Percentiles rank a stretch among this genome's conserved stretches.
Conservation (phyloP, 2,329 filamentous ascomycete genomes). For the Aspergillus intermedius region DNA sequence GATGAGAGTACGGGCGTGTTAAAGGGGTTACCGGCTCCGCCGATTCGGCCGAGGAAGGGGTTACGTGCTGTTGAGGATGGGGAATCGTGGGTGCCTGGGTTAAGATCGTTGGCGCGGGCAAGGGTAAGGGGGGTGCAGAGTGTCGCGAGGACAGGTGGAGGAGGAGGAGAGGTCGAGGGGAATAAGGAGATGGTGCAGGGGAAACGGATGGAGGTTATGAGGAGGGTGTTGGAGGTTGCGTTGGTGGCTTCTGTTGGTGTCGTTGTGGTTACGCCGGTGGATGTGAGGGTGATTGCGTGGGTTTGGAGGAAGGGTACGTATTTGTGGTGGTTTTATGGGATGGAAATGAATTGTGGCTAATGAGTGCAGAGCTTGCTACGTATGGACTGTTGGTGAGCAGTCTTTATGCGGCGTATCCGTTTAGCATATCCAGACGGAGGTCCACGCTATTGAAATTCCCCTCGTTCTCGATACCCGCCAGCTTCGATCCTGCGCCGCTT, state of each 20-base stretch:
- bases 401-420: constrained; percentile 48
- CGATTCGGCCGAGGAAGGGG: constrained; percentile 67
- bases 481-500: constrained; percentile 89
- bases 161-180: constrained; percentile 23
- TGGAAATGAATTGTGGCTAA: constrained; percentile 6
- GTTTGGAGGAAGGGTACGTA: constrained; percentile 34
- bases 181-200: constrained; percentile 17
- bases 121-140: constrained; percentile 21
- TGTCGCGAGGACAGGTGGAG: constrained; percentile 22
- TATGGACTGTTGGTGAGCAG: constrained; percentile 24
- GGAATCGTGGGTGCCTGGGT: constrained; percentile 23
- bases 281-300: constrained; percentile 25
- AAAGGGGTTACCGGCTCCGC: constrained; percentile 76
- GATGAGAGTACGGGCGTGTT: constrained; percentile 74
- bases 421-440: constrained; percentile 43
- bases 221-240: constrained; percentile 48
- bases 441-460: constrained; percentile 27
- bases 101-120: constrained; percentile 24
- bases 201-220: constrained; percentile 36
- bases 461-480: constrained; percentile 59
- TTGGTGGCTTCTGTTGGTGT: constrained; percentile 49
- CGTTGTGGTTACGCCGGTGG: constrained; percentile 33
- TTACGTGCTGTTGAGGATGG: constrained; percentile 46
- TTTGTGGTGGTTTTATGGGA: not conserved
- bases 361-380: constrained; percentile 26